Conservation (phyloP, 371 early-diverging fungal genomes). For the Nosema muscidifuracis region DNA sequence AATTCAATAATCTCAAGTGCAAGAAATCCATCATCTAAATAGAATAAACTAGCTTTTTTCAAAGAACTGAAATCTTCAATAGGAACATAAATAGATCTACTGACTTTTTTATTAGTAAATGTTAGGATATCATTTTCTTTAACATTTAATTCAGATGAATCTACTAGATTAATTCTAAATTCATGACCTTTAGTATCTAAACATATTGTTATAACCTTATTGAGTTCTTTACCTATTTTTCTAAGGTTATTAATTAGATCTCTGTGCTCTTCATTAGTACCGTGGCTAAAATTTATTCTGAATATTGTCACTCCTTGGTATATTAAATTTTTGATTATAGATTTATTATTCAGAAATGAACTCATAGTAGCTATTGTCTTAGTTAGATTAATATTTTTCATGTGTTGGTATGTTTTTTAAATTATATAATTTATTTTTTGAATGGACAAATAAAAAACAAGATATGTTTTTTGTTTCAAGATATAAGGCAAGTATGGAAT, state of each 20-base stretch:
- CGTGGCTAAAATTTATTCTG: constrained; percentile 70
- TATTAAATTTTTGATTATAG: constrained; percentile 61
- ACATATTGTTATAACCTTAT: constrained; percentile 66
- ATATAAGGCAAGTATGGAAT: too few species aligned
- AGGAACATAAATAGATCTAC: constrained; percentile 68
- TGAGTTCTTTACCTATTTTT: constrained; percentile 66
- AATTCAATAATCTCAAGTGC: constrained; percentile 63
- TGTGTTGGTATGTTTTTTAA: too few species aligned
- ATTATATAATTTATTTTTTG: too few species aligned
- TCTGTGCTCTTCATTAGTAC: constrained; percentile 57
- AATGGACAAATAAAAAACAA: too few species aligned
- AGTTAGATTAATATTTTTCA: constrained; percentile 35
- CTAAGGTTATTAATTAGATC: constrained; percentile 62
- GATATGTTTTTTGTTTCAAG: too few species aligned
- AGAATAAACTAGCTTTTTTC: constrained; percentile 73
- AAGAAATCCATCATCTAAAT: constrained; percentile 67
- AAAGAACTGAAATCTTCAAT: constrained; percentile 75
- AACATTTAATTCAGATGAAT: constrained; percentile 23
- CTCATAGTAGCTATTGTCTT: constrained; percentile 62
- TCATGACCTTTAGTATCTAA: constrained; percentile 66
- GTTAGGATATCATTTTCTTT: constrained; percentile 61
- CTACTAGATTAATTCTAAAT: constrained; percentile 60
- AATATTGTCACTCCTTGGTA: constrained; percentile 82
- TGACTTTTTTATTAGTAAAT: constrained; percentile 10
- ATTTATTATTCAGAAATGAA: constrained; percentile 37